These are phyloP conservation scores for Tuber borchii DNA, from an alignment of 495 filamentous ascomycete species.

Conservation along the genomic window DNA sequence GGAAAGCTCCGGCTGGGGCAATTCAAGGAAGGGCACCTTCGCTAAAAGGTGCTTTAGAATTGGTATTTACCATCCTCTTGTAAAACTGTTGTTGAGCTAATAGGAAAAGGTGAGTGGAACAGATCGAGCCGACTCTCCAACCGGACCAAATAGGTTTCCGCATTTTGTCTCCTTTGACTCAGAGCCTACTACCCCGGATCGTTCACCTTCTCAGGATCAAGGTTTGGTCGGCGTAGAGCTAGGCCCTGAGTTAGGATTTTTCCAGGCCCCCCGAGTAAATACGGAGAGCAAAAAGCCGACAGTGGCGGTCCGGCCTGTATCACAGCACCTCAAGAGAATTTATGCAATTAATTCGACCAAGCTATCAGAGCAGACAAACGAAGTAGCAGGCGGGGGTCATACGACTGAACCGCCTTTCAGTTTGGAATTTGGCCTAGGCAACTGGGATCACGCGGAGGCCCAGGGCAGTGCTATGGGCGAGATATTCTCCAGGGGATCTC, in stretches of 20 bases:
- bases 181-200: neutral
- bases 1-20: neutral
- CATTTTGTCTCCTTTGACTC: neutral
- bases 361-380: neutral
- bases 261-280: neutral
- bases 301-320: neutral
- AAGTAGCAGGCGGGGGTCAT: neutral
- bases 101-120: neutral
- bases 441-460: neutral
- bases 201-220: neutral
- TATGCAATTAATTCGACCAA: neutral
- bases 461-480: neutral
- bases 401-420: neutral
- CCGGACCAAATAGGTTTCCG: neutral
- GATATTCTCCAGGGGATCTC: neutral
- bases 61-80: neutral
- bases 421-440: neutral
- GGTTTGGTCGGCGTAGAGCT: neutral
- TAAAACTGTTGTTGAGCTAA: neutral
- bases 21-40: neutral
- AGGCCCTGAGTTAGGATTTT: neutral
- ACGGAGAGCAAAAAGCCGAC: neutral
- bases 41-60: neutral
- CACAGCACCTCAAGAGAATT: neutral
- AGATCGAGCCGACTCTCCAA: neutral